Evolutionary conservation across 2,329 filamentous ascomycete species (phyloP).

Genomic region (Aspergillus nomiae): DNA sequence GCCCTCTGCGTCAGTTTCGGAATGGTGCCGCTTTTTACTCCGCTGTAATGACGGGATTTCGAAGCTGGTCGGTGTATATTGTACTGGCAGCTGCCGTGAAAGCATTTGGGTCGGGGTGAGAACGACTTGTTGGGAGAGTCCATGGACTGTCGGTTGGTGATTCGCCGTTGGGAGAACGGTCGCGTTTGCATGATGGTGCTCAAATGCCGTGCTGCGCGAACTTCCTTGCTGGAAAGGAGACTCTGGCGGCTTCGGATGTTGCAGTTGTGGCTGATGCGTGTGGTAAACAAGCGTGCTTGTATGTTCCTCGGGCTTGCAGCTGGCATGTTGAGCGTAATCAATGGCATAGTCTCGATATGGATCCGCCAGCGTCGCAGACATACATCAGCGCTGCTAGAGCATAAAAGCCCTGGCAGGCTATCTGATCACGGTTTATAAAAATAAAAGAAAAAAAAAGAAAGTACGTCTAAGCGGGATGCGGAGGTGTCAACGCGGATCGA

Average conservation of each 20-base stretch:
- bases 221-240: conserved; percentile 35
- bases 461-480: not conserved
- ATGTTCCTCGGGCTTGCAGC: conserved; percentile 65
- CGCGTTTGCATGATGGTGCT: conserved; percentile 44
- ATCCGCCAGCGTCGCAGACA: conserved; percentile 71
- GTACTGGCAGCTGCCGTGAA: conserved; percentile 36
- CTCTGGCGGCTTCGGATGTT: conserved; percentile 37
- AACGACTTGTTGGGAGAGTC: conserved; percentile 36
- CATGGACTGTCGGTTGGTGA: conserved; percentile 31
- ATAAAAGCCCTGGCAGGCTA: conserved; percentile 66
- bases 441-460: not conserved
- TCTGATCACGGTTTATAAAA: conserved; percentile 14
- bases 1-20: conserved; percentile 32
- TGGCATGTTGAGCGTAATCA: conserved; percentile 70
- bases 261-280: conserved; percentile 44
- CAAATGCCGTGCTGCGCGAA: conserved; percentile 36
- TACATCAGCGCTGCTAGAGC: conserved; percentile 76
- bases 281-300: conserved; percentile 67
- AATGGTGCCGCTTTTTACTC: conserved; percentile 37
- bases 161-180: conserved; percentile 35
- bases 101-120: conserved; percentile 37
- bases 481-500: not conserved
- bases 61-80: conserved; percentile 36
- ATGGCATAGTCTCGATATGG: conserved; percentile 77
- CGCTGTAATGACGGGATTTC: conserved; percentile 34